phyloP scores from a whole-genome alignment of 257 asterid species.

The Striga asiatica region DNA sequence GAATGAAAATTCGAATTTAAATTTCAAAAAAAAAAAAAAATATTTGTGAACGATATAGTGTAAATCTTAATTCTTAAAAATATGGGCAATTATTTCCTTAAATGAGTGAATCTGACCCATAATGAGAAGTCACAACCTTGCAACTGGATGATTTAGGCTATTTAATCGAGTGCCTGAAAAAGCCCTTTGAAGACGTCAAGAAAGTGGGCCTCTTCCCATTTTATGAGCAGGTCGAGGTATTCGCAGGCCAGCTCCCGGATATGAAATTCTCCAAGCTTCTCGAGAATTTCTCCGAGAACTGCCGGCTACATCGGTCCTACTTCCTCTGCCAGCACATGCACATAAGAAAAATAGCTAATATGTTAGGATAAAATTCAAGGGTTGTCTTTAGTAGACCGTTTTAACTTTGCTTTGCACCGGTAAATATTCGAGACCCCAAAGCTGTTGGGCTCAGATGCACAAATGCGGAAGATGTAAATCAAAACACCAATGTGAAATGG shows the following conservation, averaged over 20 bases:
- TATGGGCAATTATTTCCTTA: no score
- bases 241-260: slow-evolving; percentile 62
- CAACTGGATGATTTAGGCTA: slow-evolving; percentile 69
- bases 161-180: slow-evolving; percentile 70
- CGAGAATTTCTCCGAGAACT: slow-evolving; percentile 56
- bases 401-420: slow-evolving; percentile 90
- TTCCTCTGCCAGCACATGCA: slow-evolving; percentile 72
- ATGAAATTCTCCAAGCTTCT: slow-evolving; percentile 53
- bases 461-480: no score
- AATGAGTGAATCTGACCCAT: no score
- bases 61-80: no score
- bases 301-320: slow-evolving; percentile 62
- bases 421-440: slow-evolving; percentile 77
- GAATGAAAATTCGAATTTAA: no score
- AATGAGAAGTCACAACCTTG: slow-evolving; percentile 67
- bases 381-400: slow-evolving; percentile 75
- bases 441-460: slow-evolving; percentile 67
- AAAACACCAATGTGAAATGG: no score
- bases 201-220: slow-evolving; percentile 89
- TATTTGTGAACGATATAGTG: no score
- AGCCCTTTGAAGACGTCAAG: slow-evolving; percentile 73
- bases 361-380: slow-evolving; percentile 70
- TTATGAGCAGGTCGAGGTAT: slow-evolving; percentile 87
- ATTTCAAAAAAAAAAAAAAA: no score
- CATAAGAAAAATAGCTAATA: slow-evolving; percentile 71